These are phyloP conservation scores for Suillus plorans DNA, from an alignment of 768 basidiomycete species.

Conservation along the genomic window DNA sequence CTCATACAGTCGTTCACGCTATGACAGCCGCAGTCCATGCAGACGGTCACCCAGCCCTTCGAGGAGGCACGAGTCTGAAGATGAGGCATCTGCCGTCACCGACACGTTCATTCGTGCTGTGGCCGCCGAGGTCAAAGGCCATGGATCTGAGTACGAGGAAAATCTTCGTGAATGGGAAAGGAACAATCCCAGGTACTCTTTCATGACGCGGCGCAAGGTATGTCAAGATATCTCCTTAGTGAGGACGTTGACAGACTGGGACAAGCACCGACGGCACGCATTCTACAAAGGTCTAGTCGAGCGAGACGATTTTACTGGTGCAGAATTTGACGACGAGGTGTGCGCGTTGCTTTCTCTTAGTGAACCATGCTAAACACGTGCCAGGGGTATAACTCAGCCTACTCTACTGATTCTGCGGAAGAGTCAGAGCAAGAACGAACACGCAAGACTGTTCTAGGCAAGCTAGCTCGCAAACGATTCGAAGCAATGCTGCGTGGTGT, in stretches of 20 bases:
- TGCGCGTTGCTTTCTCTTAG: neutral
- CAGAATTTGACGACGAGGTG: conserved; percentile 84
- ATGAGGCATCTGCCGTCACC: conserved; percentile 54
- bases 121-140: conserved; percentile 79
- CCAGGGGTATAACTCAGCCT: conserved; percentile 84
- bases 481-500: conserved; percentile 88
- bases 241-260: conserved; percentile 2
- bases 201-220: conserved; percentile 63
- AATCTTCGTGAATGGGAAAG: conserved; percentile 73
- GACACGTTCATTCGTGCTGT: conserved; percentile 87
- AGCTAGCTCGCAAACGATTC: conserved; percentile 78
- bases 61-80: conserved; percentile 51
- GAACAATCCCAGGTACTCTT: conserved; percentile 79
- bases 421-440: conserved; percentile 87
- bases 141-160: conserved; percentile 75
- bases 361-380: neutral
- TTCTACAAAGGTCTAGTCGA: conserved; percentile 71
- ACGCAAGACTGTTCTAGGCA: conserved; percentile 76
- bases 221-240: conserved; percentile 10
- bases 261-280: conserved; percentile 68
- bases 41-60: conserved; percentile 35
- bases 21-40: conserved; percentile 48
- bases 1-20: conserved; percentile 41
- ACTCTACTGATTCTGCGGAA: conserved; percentile 92
- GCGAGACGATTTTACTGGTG: conserved; percentile 50